These are phyloP conservation scores for Hyaloscypha hepaticicola DNA, from an alignment of 495 filamentous ascomycete genomes.

Conservation along the genomic window DNA sequence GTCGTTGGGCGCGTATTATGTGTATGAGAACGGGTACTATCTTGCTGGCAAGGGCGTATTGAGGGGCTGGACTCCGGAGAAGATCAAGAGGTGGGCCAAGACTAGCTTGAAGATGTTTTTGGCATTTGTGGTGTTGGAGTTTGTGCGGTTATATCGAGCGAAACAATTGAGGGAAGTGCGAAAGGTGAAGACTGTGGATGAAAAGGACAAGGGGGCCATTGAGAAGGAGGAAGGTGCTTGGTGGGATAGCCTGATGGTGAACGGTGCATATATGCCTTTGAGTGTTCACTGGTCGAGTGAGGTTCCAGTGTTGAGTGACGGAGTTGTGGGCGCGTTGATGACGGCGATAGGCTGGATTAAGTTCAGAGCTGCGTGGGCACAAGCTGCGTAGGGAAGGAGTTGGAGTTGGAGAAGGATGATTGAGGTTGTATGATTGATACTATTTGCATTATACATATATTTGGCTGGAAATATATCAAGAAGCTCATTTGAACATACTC, in stretches of 20 bases:
- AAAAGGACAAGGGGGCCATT: slow-evolving; percentile 36
- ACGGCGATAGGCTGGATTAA: slow-evolving; percentile 62
- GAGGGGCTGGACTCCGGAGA: slow-evolving; percentile 48
- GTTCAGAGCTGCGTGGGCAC: slow-evolving; percentile 49
- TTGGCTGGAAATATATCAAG: too few species aligned
- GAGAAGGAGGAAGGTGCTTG: slow-evolving; percentile 43
- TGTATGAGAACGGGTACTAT: slow-evolving; percentile 78
- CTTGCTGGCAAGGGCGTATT: slow-evolving; percentile 69
- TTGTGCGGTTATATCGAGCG: slow-evolving; percentile 51
- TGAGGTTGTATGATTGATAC: background rate
- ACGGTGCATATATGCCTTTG: slow-evolving; percentile 52
- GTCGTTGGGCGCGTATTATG: slow-evolving; percentile 63
- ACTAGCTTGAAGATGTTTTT: slow-evolving; percentile 71
- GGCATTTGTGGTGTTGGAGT: slow-evolving; percentile 69
- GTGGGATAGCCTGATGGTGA: slow-evolving; percentile 40
- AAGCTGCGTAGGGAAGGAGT: background rate
- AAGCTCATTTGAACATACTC: too few species aligned
- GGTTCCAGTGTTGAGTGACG: slow-evolving; percentile 58
- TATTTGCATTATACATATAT: background rate
- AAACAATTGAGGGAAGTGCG: slow-evolving; percentile 8
- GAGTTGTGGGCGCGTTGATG: slow-evolving; percentile 60
- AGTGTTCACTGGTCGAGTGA: slow-evolving; percentile 76
- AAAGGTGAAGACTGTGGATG: slow-evolving; percentile 37
- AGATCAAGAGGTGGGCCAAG: slow-evolving; percentile 62
- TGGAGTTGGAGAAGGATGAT: background rate